Evolutionary conservation across 2,329 filamentous ascomycete species (phyloP), one percentile per base, ranked within the genome.

Genomic region (Stagonosporopsis vannaccii): DNA sequence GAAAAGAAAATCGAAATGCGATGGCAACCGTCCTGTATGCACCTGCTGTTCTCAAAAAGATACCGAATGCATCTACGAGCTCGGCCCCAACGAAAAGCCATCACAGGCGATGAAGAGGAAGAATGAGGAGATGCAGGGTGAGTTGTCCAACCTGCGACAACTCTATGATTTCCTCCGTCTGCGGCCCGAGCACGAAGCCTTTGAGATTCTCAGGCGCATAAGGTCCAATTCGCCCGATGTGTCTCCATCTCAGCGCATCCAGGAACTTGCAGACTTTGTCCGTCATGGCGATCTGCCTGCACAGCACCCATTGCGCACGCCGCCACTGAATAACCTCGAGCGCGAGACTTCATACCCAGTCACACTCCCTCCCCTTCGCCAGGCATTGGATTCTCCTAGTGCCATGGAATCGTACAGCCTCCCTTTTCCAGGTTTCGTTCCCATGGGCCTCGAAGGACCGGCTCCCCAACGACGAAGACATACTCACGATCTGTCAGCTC

Each of bases 101-200:
- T 72, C 68, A 1, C 71, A 74, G 60, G 71, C 71, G 13, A 72
- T 73, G 68, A 74, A 74, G 53, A 62, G 71, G 12, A 73, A 73
- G 49, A 73, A 74, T 26, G 71, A 74, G 41, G 71, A 74, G 48
- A 74, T 74, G 69, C 71, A 73, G 43, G 69, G 68, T 13, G 71
- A 74, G 51, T 58, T 74, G 4, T 68, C 65, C 1, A 68, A 71
- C 23, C 60, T 74, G 5, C 71, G 71, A 26, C 67, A 71, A 39
- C 58, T 74, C 15, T 74, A 74, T 43, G 69, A 74, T 19, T 69
- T 66, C 19, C 59, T 74, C 13, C 68, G 68, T 4, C 41, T 70
- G 7, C 65, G 66, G 15, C 69, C 71, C 1, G 70, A 73, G 48
- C 60, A 68, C 12, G 71, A 74, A 53, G 71, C 70, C 19, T 56